Conservation (phyloP, 805 yeast genomes). For the Maudiozyma saulgeensis region DNA sequence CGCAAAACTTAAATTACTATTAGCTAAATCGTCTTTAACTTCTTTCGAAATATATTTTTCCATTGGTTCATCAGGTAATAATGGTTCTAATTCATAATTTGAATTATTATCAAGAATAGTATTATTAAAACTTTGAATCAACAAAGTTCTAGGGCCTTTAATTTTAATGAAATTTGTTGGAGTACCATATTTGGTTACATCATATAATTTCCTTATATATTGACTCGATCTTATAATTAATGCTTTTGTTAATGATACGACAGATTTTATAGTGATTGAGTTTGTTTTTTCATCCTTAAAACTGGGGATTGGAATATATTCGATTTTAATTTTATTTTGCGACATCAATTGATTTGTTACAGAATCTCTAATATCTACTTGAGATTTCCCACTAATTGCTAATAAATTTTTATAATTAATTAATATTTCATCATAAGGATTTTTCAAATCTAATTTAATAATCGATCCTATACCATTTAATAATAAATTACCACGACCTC, state of each 20-base stretch:
- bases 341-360: slow-evolving; percentile 3
- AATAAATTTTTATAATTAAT: slow-evolving; percentile 24
- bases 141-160: slow-evolving; percentile 27
- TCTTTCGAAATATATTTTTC: not conserved
- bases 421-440: slow-evolving; percentile 19
- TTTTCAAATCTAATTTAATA: slow-evolving; percentile 21
- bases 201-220: slow-evolving; percentile 8
- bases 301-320: not conserved
- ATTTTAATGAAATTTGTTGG: slow-evolving; percentile 21
- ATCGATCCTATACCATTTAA: slow-evolving; percentile 15
- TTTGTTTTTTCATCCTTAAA: not conserved
- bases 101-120: not conserved
- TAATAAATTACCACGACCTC: slow-evolving; percentile 27
- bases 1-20: slow-evolving; percentile 1
- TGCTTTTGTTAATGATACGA: not conserved
- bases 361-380: slow-evolving; percentile 18
- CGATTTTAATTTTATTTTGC: not conserved
- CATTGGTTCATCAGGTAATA: slow-evolving; percentile 1
- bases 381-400: slow-evolving; percentile 25
- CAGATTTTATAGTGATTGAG: not conserved
- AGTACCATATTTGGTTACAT: slow-evolving; percentile 12
- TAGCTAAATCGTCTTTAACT: not conserved
- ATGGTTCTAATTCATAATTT: slow-evolving; percentile 3
- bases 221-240: not conserved
- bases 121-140: slow-evolving; percentile 20